These are phyloP conservation scores for Ganoderma sinense DNA, from an alignment of 1,284 basidiomycete species.

Conservation along the genomic window DNA sequence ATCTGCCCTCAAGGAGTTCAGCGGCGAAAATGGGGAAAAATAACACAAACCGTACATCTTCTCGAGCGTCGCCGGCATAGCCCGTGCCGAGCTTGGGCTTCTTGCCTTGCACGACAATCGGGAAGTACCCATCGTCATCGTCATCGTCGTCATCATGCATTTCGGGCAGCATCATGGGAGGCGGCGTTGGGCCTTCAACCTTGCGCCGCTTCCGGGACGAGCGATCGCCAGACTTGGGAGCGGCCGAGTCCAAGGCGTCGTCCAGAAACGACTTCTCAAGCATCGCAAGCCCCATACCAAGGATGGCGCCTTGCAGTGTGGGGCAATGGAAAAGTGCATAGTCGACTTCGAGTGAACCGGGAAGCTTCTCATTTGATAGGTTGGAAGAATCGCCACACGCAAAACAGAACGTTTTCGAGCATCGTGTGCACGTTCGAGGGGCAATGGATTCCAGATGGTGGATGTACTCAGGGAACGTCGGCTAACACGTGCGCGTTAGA, in stretches of 20 bases:
- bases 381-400: constrained; percentile 83
- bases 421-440: constrained; percentile 67
- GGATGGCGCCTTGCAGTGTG: constrained; percentile 84
- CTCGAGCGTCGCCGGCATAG: constrained; percentile 80
- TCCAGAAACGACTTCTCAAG: constrained; percentile 74
- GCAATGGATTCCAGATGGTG: constrained; percentile 66
- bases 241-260: constrained; percentile 45
- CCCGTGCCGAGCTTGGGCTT: constrained; percentile 82
- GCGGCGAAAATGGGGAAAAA: neutral
- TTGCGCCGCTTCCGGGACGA: constrained; percentile 43
- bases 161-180: constrained; percentile 26
- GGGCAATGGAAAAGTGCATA: constrained; percentile 86
- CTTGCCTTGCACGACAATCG: constrained; percentile 53
- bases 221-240: constrained; percentile 29
- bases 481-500: constrained; percentile 48
- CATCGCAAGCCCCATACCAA: constrained; percentile 86
- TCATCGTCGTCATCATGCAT: constrained; percentile 62
- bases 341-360: constrained; percentile 43
- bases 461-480: constrained; percentile 76
- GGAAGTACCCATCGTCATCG: constrained; percentile 63
- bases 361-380: constrained; percentile 31
- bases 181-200: constrained; percentile 31
- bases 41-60: constrained; percentile 76
- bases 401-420: constrained; percentile 75
- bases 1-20: constrained; percentile 52